Evolutionary conservation across 169 alveolate species (phyloP), one percentile per base, ranked within the genome.

Genomic region (Amoebophrya sp.): DNA sequence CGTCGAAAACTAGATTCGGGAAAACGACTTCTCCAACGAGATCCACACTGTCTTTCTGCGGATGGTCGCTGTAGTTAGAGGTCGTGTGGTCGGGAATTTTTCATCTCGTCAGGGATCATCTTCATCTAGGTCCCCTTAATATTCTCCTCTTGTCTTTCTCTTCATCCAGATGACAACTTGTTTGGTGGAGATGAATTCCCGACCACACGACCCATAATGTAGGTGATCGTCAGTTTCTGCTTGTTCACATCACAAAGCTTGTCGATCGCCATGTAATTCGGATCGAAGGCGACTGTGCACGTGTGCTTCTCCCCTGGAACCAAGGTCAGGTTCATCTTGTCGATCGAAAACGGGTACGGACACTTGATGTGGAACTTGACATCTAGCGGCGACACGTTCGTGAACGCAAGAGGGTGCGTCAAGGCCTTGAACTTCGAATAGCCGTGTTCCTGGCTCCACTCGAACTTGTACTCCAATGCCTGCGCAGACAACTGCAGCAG

Each of bases 21-120:
- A 96, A 97, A 92, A 96, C 95, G 12, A 97, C 98, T 93, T 97
- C 98, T 0, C 98, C 99, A 36, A 97, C 93, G 78, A 97, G 95
- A 91, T 96, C 96, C 41, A 97, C 96, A 54, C 92, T 95, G 92
- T 98, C 99, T 91, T 95, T 96, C 94, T 97, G 97, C 38, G 98
- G 98, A 94, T 98, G 99, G 65, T 97, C 98, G 78, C 41, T 38
- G 38, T n/a, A n/a, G 41, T 10, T 23, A 23, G n/a, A 38, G 41
- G 39, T 23, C 0, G 33, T 41, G 23, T 34, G 41, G 90, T n/a
- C n/a, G n/a, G n/a, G n/a, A n/a, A n/a, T n/a, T n/a, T n/a, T n/a
- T n/a, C n/a, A n/a, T n/a, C n/a, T n/a, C n/a, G n/a, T n/a, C n/a
- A n/a, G n/a, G n/a, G n/a, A n/a, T n/a, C n/a, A n/a, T n/a, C n/a